Evolutionary conservation across 2,329 filamentous ascomycete genomes (phyloP).

Genomic region (Aspergillus sp.): DNA sequence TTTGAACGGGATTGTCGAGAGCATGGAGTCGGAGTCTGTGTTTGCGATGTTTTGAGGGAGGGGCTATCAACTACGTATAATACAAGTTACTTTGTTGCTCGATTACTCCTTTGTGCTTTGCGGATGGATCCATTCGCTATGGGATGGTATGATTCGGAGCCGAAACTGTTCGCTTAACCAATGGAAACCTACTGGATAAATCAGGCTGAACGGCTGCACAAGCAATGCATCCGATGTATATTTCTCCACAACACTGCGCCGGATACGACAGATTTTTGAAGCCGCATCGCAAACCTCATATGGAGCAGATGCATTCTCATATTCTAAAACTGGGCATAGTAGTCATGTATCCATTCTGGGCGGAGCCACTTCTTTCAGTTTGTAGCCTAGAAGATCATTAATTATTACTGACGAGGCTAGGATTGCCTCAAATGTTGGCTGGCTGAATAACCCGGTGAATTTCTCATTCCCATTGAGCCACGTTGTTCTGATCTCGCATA

Average conservation of each 20-base stretch:
- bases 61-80: no score
- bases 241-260: background rate
- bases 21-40: background rate
- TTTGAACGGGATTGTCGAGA: background rate
- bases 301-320: no score
- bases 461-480: slow-evolving; percentile 5
- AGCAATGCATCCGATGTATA: background rate
- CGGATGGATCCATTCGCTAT: no score
- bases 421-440: background rate
- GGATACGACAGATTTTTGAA: background rate
- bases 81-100: no score
- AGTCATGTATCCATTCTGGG: background rate
- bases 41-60: background rate
- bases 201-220: background rate
- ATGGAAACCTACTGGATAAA: background rate
- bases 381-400: background rate
- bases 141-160: no score
- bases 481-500: slow-evolving; percentile 1
- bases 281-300: background rate
- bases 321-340: background rate
- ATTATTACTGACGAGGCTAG: background rate
- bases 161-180: no score
- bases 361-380: background rate
- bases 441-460: background rate
- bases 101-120: no score